A percentile compares a stretch with the other conserved stretches of the same genome.
Conservation (phyloP, 768 basidiomycete species). For the Myochromella boudieri region DNA sequence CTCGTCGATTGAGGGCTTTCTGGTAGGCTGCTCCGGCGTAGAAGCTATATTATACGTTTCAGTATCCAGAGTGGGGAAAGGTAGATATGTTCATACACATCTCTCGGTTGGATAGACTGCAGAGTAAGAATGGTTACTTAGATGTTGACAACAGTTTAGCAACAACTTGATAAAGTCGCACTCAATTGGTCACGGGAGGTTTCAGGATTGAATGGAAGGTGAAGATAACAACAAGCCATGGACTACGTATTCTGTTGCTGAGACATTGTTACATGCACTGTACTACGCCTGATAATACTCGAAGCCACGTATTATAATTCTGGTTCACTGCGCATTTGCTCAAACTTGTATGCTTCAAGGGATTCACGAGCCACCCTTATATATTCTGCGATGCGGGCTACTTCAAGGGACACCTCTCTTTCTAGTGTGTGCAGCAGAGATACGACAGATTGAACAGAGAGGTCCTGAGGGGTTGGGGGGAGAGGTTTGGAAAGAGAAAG, state of each 20-base stretch:
- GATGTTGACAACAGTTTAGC: slow-evolving; percentile 2
- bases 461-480: not conserved
- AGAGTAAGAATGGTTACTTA: not conserved
- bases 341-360: slow-evolving; percentile 19
- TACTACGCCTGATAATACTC: too few species aligned
- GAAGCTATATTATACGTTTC: not conserved
- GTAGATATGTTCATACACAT: slow-evolving; percentile 7
- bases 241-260: too few species aligned
- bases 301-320: too few species aligned
- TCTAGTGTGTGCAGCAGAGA: slow-evolving; percentile 34
- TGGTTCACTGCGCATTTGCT: slow-evolving; percentile 12
- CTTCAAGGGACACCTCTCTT: slow-evolving; percentile 26
- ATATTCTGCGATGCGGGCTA: slow-evolving; percentile 19
- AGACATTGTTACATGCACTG: too few species aligned
- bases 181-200: slow-evolving; percentile 7
- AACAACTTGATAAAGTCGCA: not conserved
- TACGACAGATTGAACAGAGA: slow-evolving; percentile 17
- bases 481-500: too few species aligned
- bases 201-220: slow-evolving; percentile 2
- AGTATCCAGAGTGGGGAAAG: not conserved
- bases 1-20: slow-evolving; percentile 23
- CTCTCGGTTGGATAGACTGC: not conserved
- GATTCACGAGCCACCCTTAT: slow-evolving; percentile 22
- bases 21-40: slow-evolving; percentile 1
- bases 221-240: too few species aligned